Percentiles rank a stretch among this genome's conserved stretches.
Conservation (phyloP, 768 basidiomycete genomes). For the Pleurotus salmoneostramineus region DNA sequence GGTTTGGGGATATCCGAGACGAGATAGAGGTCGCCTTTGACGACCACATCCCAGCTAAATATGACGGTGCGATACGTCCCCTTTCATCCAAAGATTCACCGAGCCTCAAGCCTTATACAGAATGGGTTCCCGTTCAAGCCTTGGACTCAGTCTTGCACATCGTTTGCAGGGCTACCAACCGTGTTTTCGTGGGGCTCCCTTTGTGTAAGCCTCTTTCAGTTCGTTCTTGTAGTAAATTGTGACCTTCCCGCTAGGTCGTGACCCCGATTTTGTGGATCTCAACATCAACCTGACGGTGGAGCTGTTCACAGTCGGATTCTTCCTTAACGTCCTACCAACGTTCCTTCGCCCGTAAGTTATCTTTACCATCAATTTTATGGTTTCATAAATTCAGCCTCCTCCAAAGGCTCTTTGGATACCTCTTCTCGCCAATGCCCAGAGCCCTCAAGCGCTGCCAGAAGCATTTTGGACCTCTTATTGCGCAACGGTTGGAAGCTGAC, state of each 20-base stretch:
- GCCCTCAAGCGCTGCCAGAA: not conserved
- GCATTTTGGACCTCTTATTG: not conserved
- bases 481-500: not conserved
- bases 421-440: not conserved
- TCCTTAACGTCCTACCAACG: not conserved
- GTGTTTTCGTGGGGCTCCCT: not conserved
- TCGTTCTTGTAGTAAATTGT: not conserved
- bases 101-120: not conserved
- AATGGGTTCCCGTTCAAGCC: not conserved
- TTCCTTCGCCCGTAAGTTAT: not conserved
- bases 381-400: no score
- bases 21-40: not conserved
- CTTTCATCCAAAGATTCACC: no score
- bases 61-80: no score
- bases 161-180: not conserved
- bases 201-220: slow-evolving; percentile 9
- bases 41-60: not conserved
- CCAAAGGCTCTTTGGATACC: not conserved
- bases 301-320: slow-evolving; percentile 27
- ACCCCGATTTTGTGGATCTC: slow-evolving; percentile 2
- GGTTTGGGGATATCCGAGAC: not conserved
- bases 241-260: not conserved
- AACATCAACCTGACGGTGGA: slow-evolving; percentile 8
- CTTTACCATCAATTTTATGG: no score
- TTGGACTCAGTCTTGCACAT: not conserved